phyloP scores from a whole-genome alignment of 192 early-diverging fungal genomes.

The Globomyces pollinis-pini region DNA sequence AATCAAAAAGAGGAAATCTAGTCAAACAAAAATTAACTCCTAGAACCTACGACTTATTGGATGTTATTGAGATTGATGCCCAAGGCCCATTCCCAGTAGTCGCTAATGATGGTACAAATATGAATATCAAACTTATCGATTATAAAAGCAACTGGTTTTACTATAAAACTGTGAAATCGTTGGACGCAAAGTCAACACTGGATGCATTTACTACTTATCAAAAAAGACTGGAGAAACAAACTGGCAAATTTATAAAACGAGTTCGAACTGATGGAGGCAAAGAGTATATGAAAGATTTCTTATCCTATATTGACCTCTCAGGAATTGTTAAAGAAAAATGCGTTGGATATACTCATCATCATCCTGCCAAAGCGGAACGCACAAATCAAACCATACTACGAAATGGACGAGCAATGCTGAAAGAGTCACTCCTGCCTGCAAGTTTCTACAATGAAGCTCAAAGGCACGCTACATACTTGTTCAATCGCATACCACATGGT shows the following conservation, averaged over 20 bases:
- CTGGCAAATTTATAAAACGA: background rate
- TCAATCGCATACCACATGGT: background rate
- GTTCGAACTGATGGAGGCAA: background rate
- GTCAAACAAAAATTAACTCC: background rate
- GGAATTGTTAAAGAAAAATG: background rate
- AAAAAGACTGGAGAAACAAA: background rate
- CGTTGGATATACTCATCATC: background rate
- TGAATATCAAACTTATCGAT: background rate
- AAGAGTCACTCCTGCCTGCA: background rate
- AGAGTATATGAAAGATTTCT: background rate
- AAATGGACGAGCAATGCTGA: background rate
- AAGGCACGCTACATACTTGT: background rate
- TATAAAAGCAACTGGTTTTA: background rate
- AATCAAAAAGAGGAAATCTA: background rate
- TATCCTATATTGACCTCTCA: background rate
- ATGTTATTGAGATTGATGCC: background rate
- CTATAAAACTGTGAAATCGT: background rate
- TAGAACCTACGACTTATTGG: background rate
- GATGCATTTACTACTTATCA: background rate
- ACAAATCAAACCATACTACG: background rate
- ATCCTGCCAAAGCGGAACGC: background rate
- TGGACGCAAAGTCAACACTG: background rate
- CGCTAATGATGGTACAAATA: background rate
- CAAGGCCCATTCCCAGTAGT: background rate
- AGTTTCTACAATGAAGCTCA: background rate